Evolutionary conservation across 352 stramenopile species (phyloP).

Genomic region (Phytophthora tubulina): DNA sequence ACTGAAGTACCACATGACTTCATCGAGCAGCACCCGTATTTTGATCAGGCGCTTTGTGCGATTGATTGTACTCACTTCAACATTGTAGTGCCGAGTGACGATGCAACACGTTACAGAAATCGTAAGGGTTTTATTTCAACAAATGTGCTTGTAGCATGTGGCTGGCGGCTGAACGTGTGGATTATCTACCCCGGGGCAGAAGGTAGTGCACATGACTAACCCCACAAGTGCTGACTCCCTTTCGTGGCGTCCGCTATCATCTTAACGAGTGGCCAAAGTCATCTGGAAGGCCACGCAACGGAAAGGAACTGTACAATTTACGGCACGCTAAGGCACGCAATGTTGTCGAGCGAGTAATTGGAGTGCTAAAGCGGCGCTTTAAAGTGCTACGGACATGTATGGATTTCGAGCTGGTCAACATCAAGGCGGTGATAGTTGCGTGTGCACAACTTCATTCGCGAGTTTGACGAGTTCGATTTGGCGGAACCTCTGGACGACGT

Average conservation of each 20-base stretch:
- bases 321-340: not conserved
- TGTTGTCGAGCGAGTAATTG: too few species aligned
- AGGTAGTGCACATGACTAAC: constrained; percentile 16
- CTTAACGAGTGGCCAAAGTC: not conserved
- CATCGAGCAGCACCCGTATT: constrained; percentile 2
- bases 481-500: too few species aligned
- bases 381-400: not conserved
- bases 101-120: constrained; percentile 9
- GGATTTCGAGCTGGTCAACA: too few species aligned
- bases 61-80: constrained; percentile 22
- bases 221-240: constrained; percentile 1
- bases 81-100: constrained; percentile 11
- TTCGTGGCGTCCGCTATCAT: not conserved
- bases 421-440: too few species aligned
- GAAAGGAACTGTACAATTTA: not conserved
- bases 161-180: constrained; percentile 5
- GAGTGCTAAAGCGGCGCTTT: too few species aligned
- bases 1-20: not conserved
- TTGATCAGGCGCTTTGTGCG: constrained; percentile 15
- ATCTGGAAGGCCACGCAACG: not conserved
- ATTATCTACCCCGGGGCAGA: constrained; percentile 6
- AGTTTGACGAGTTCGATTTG: too few species aligned
- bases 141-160: constrained; percentile 8
- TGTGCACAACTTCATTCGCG: too few species aligned
- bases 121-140: constrained; percentile 2